A percentile compares a stretch with the other conserved stretches of the same genome.
Conservation (phyloP, 768 basidiomycete species). For the Tulasnella sp. region DNA sequence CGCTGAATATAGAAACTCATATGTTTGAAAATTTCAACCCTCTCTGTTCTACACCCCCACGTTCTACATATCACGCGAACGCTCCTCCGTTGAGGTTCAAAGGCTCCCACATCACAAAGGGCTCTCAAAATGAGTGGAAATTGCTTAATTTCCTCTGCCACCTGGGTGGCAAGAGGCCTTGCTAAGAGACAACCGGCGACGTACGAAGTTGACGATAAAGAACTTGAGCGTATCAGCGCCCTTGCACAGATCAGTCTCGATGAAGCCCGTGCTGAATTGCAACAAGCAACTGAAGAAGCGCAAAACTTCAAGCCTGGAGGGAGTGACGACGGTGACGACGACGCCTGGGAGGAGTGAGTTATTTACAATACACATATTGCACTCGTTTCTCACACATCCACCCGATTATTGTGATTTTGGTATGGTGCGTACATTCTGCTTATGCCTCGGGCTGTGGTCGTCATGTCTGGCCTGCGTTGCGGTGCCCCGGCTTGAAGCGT, state of each 20-base stretch:
- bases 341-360: slow-evolving; percentile 85
- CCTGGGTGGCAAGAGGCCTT: slow-evolving; percentile 35
- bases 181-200: slow-evolving; percentile 63
- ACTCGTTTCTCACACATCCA: no score
- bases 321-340: slow-evolving; percentile 54
- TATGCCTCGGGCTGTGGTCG: neutral
- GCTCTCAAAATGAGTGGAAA: no score
- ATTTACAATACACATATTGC: no score
- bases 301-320: slow-evolving; percentile 55
- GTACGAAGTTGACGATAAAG: slow-evolving; percentile 82
- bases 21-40: no score
- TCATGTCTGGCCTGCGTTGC: neutral
- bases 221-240: slow-evolving; percentile 78
- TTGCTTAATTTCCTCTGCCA: slow-evolving; percentile 6
- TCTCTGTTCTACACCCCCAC: no score
- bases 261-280: slow-evolving; percentile 75
- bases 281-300: slow-evolving; percentile 66
- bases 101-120: no score
- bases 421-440: no score
- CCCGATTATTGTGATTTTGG: no score
- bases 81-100: no score
- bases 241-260: slow-evolving; percentile 81
- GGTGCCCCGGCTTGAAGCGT: neutral
- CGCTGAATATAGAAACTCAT: no score
- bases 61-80: no score